Evolutionary conservation across 768 basidiomycete genomes (phyloP), one percentile per base, ranked within the genome.

Genomic region (Phlebiopsis gigantea): DNA sequence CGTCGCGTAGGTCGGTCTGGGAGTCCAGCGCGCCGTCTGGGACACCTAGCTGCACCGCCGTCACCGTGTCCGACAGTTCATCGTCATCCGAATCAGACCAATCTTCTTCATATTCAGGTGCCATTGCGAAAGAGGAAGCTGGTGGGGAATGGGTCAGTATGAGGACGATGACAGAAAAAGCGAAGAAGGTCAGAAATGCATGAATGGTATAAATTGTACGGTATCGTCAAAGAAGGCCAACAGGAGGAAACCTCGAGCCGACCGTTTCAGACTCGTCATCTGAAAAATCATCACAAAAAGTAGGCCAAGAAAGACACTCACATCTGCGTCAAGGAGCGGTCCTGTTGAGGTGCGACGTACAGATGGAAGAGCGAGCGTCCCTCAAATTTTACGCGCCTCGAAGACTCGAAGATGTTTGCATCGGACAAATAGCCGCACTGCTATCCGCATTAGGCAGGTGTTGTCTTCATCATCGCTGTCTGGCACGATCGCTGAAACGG

Each of bases 61-160:
- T 90, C 70, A 90, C 87, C 62, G 80, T 72, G 49, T 79, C 80
- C 4, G 77, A 65, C 31, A 85, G 87, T 49, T 86, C 84, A 60
- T 91, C 90, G 61, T 87, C 88, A 48, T 86, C 84, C 6, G 87
- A 90, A 68, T 91, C 90, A 34, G 90, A 92, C 85, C 85, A 91
- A 60, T 84, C 81, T 52, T 87, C 83, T 31, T 81, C 78, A 22
- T 63, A 61, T 45, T 65, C 61, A 12, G 71, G 68, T 0, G 79
- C 67, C 79, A 82, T 82, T 50, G 44, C n/a, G n/a, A 28, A 26
- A 47, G 28, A 26, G 48, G 21, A 39, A 24, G 22, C 43, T 41
- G 48, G 28, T 21, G 47, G 15, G 19, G 24, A 30, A 57, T 51
- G 57, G 7, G 49, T 63, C 31, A 69, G 63, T 25, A 55, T 56